Evolutionary conservation across 2,329 filamentous ascomycete genomes (phyloP).

Genomic region (Neonectria ditissima): DNA sequence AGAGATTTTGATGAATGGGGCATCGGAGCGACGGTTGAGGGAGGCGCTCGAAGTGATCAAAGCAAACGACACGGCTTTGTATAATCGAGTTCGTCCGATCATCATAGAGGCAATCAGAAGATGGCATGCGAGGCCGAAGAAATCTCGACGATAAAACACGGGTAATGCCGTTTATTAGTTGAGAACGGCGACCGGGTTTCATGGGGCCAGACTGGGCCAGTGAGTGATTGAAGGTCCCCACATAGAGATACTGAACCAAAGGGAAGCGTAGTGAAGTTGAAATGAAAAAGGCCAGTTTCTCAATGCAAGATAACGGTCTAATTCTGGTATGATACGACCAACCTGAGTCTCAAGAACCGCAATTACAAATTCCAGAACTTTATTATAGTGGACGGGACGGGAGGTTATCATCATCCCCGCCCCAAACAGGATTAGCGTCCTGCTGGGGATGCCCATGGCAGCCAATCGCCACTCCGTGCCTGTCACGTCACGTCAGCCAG

Average conservation of each 20-base stretch:
- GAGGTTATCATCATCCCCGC: background rate
- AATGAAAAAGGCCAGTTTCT: background rate
- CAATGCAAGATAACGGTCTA: background rate
- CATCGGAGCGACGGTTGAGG: constrained; percentile 31
- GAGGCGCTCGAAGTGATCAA: constrained; percentile 37
- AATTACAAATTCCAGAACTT: background rate
- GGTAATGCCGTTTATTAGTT: too few relatives aligned
- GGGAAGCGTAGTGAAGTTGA: background rate
- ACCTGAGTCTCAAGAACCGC: background rate
- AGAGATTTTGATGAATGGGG: constrained; percentile 38
- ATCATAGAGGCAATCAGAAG: constrained; percentile 33
- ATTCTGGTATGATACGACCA: too few relatives aligned
- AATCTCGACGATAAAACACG: background rate
- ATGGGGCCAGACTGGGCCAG: too few relatives aligned
- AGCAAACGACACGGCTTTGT: constrained; percentile 34
- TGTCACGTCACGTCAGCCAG: background rate
- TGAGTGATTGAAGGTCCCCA: too few relatives aligned
- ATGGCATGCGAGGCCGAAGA: constrained; percentile 22
- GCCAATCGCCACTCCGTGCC: constrained; percentile 15
- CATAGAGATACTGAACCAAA: background rate
- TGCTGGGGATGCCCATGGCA: constrained; percentile 1
- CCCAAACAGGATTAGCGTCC: constrained; percentile 3
- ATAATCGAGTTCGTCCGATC: constrained; percentile 32
- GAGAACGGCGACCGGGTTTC: background rate
- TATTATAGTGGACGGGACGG: background rate